phyloP scores from a whole-genome alignment of 371 early-diverging fungal genomes.

The Mortierella sp. region DNA sequence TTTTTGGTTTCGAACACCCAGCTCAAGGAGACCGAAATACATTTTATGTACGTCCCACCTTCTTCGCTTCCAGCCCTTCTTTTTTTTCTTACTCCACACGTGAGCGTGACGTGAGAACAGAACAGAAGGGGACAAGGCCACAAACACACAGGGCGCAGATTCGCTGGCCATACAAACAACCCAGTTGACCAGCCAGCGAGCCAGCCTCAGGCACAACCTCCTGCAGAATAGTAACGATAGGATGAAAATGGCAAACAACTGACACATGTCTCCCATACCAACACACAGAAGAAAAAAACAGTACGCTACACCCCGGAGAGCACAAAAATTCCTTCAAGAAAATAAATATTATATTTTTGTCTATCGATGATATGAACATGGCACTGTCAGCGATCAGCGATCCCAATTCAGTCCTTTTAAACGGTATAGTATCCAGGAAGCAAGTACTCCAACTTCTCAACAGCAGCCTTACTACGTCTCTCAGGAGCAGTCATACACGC shows the following conservation, averaged over 20 bases:
- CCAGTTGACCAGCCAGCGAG: background rate
- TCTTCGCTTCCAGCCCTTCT: background rate
- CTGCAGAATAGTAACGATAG: background rate
- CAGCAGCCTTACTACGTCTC: conserved; percentile 79
- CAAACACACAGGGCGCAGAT: background rate
- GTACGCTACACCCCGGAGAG: background rate
- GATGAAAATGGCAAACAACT: background rate
- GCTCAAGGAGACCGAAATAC: background rate
- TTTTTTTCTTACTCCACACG: background rate
- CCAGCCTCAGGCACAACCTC: background rate
- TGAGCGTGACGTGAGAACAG: conserved; percentile 14
- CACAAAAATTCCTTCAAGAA: background rate
- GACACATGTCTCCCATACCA: background rate
- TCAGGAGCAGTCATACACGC: conserved; percentile 81
- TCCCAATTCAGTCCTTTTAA: background rate
- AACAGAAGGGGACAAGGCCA: background rate
- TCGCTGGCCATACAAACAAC: background rate
- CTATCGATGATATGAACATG: background rate
- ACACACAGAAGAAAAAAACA: background rate
- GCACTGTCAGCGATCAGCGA: background rate
- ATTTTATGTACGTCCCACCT: background rate
- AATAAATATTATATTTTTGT: background rate
- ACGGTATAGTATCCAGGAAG: conserved; percentile 82
- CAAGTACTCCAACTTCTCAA: conserved; percentile 83
- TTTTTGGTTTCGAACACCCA: background rate